phyloP scores from a whole-genome alignment of 495 filamentous ascomycete species.

The Hypoxylon trugodes region DNA sequence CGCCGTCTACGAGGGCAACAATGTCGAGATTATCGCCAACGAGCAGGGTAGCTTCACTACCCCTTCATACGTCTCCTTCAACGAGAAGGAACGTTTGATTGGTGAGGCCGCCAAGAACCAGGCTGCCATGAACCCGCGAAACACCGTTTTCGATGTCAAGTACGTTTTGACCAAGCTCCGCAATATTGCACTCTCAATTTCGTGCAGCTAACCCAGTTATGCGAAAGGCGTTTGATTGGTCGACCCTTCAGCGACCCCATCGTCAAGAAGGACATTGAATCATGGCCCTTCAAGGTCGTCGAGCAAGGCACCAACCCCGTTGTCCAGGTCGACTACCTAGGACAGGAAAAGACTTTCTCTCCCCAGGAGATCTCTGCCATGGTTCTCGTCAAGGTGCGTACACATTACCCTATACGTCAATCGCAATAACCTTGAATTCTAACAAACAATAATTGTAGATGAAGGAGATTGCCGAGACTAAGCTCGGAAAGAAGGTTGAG shows the following conservation, averaged over 20 bases:
- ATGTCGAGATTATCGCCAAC: constrained; percentile 99
- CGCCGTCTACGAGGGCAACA: constrained; percentile 98
- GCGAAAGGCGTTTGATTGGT: constrained; percentile 84
- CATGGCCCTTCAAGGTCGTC: constrained; percentile 97
- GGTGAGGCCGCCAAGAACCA: constrained; percentile 99
- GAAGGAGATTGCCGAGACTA: constrained; percentile 97
- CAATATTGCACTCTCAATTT: neutral
- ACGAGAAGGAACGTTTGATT: constrained; percentile 96
- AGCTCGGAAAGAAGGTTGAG: constrained; percentile 95
- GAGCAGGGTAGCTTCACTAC: constrained; percentile 99
- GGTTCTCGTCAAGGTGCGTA: constrained; percentile 82
- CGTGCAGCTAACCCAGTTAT: constrained; percentile 39
- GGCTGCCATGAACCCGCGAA: constrained; percentile 96
- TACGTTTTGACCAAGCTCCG: constrained; percentile 46
- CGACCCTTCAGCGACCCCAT: constrained; percentile 93
- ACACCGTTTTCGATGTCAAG: constrained; percentile 99
- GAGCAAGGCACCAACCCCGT: constrained; percentile 90
- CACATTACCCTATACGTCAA: neutral
- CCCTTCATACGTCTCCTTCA: constrained; percentile 98
- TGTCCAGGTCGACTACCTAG: constrained; percentile 95
- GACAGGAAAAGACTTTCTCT: constrained; percentile 92
- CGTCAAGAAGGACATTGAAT: constrained; percentile 97
- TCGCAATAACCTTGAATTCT: constrained; percentile 13
- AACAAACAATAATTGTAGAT: constrained; percentile 65
- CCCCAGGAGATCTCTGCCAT: constrained; percentile 98